phyloP scores from a whole-genome alignment of 441 rosid species.

The Pelargonium australe region DNA sequence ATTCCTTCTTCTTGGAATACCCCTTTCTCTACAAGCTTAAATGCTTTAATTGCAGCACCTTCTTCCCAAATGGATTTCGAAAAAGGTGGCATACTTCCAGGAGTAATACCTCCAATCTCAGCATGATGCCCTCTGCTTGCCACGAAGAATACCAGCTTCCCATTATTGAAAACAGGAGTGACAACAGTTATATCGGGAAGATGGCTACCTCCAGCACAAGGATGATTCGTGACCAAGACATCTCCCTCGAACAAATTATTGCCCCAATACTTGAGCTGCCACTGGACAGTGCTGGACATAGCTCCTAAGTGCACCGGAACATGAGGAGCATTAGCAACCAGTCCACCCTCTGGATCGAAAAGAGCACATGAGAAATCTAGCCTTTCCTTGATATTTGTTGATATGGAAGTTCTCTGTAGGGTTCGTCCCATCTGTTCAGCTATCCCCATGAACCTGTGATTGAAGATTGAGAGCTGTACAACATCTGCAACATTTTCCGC shows the following conservation, averaged over 20 bases:
- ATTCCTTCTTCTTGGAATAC: constrained; percentile 87
- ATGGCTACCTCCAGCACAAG: constrained; percentile 89
- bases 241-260: constrained; percentile 70
- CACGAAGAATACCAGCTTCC: constrained; percentile 75
- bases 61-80: constrained; percentile 91
- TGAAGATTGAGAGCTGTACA: constrained; percentile 90
- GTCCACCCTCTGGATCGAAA: constrained; percentile 84
- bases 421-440: constrained; percentile 98
- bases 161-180: constrained; percentile 74
- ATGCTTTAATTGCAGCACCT: constrained; percentile 91
- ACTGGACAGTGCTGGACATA: constrained; percentile 84
- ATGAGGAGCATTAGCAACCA: constrained; percentile 96
- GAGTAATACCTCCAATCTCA: constrained; percentile 92
- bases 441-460: constrained; percentile 94
- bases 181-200: constrained; percentile 92
- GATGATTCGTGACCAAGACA: constrained; percentile 91
- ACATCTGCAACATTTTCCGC: constrained; percentile 78
- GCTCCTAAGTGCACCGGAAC: constrained; percentile 97
- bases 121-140: constrained; percentile 98
- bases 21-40: constrained; percentile 82
- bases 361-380: constrained; percentile 96
- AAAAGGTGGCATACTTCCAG: constrained; percentile 99
- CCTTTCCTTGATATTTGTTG: constrained; percentile 88
- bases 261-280: constrained; percentile 87
- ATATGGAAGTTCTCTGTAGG: constrained; percentile 87